These are phyloP conservation scores for Mycena albidolilacea DNA, from an alignment of 768 basidiomycete genomes.

Conservation along the genomic window DNA sequence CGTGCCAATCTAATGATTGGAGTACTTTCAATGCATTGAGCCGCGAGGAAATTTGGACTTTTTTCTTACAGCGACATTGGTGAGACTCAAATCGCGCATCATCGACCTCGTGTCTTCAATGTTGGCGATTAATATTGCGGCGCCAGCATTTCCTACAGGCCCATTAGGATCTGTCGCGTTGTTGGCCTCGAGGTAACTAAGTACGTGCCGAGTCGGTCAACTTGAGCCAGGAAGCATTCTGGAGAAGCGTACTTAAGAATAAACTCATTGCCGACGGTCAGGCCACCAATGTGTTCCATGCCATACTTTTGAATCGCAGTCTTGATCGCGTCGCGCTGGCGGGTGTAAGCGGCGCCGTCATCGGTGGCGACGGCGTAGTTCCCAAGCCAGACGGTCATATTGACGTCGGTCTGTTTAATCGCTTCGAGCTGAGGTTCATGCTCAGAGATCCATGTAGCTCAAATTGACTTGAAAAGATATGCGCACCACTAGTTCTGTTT, in stretches of 20 bases:
- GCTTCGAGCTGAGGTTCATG: conserved; percentile 75
- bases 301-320: conserved; percentile 85
- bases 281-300: conserved; percentile 77
- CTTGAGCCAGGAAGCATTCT: conserved; percentile 18
- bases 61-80: conserved; percentile 79
- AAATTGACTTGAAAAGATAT: background rate
- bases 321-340: conserved; percentile 80
- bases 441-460: too few species aligned
- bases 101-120: conserved; percentile 77
- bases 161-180: conserved; percentile 70
- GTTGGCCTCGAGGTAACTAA: conserved; percentile 73
- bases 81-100: conserved; percentile 69
- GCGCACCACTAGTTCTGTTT: conserved; percentile 79
- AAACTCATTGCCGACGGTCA: conserved; percentile 95
- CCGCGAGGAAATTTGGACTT: background rate
- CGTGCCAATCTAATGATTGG: conserved; percentile 25
- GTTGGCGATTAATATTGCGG: conserved; percentile 71
- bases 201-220: conserved; percentile 57
- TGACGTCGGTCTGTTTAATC: conserved; percentile 89
- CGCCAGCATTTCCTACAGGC: conserved; percentile 72
- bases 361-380: conserved; percentile 78
- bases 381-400: conserved; percentile 85
- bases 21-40: too few species aligned
- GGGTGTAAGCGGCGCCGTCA: conserved; percentile 75
- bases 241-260: conserved; percentile 75